Evolutionary conservation across 2,329 filamentous ascomycete species (phyloP), one percentile per base, ranked within the genome.

Genomic region (Emmonsiellopsis sp.): DNA sequence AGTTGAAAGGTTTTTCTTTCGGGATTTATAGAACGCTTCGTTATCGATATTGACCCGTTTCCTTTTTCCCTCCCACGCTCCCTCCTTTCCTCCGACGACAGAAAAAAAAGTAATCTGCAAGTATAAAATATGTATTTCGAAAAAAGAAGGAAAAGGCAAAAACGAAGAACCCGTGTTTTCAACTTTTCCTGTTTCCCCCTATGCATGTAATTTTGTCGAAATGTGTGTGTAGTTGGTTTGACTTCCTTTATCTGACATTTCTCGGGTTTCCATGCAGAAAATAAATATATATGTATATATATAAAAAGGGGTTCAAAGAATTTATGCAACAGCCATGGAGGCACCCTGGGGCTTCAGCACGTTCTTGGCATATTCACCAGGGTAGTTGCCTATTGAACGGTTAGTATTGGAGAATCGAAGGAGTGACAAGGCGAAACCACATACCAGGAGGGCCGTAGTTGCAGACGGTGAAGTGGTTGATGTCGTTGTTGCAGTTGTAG

Each of bases 401-500:
- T 2, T 5, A 31, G 20, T 11, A 20, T 11, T 26, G 26, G 6
- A 32, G 13, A 61, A 45, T 60, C 13, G 10, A 32, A 10, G 34
- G 34, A 20, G 5, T 26, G 20, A 35, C n/a, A 26, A 46, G 30
- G 1, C 41, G 31, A n/a, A n/a, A 47, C 31, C 31, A 70, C 82
- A 70, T 82, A 87, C 88, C 89, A 58, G 82, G 74, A 57, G 83
- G 79, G 60, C 73, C 75, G 76, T 95, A 95, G 80, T 95, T 92
- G 84, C 89, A 95, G 64, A 94, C 89, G 32, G 87, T 91, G 76
- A 82, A 89, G 73, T 80, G 83, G n/a, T 83, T 72, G 38, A 76
- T 53, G 31, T 72, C 61, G 49, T 66, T 63, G 54, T 64, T 63
- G 77, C 75, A 82, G 69, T 59, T 57, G 16, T 68, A 64, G 31